Base-by-base conservation (phyloP, 345 rosid species). In the Psidium guajava region DNA sequence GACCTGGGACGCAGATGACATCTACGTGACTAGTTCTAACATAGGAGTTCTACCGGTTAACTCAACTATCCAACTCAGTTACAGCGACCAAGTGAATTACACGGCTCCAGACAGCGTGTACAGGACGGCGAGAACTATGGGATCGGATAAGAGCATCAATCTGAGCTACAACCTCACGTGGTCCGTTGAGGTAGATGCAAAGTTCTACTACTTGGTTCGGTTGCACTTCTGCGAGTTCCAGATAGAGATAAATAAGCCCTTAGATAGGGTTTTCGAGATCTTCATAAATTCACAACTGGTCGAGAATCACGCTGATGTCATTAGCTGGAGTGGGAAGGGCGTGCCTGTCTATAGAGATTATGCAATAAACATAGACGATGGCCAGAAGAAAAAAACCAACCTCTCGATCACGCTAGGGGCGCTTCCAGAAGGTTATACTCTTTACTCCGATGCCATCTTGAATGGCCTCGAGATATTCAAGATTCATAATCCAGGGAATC, bases 381-480 rank as follows among this genome's bases (percentile, higher is more conserved):
- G 49, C 3, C 13, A 3, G 32, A 12, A 6, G 4, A 18, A 44
- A 64, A 84, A 53, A 81, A 36, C 49, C 40, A 49, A 84, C 20
- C 85, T 90, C 20, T 83, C 87, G 56, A 52, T 90, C 5, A 87
- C 82, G 4, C 54, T 90, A 25, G 90, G 86, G 28, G 88, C 91
- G 0, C 77, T 73, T 53, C 54, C 51, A 6, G 18, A 64, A 5
- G 11, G 21, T 0, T 1, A 4, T 9, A 80, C 89, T 4, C 25
- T 3, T 1, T 82, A 24, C 52, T 55, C 84, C 13, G 91, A 86
- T 80, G 88, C 89, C 3, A 86, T 90, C 82, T 85, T 91, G 88
- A 91, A 89, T 51, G 93, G 93, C 32, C 13, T 89, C 18, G 93
- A 91, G 87, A 40, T 89, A 22, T 87, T 91, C 86, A 91, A 91